Conservation (phyloP, 371 early-diverging fungal species). For the Saksenaea vasiformis region DNA sequence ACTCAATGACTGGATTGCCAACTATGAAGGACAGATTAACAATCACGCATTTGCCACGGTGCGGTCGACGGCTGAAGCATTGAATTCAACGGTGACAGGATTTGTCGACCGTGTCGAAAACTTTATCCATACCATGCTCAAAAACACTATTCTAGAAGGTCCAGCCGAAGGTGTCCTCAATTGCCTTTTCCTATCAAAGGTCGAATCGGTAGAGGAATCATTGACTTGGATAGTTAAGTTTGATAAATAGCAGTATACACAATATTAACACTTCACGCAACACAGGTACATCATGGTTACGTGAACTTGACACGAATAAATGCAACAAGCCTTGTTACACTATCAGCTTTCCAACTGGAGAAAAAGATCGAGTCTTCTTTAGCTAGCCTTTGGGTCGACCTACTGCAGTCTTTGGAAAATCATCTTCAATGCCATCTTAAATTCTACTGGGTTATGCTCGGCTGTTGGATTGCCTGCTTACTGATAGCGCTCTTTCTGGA, state of each 20-base stretch:
- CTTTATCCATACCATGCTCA: constrained; percentile 21
- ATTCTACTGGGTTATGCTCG: not conserved
- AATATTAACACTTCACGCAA: not conserved
- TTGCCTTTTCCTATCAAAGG: constrained; percentile 35
- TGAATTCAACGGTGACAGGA: constrained; percentile 29
- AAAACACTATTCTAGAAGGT: constrained; percentile 34
- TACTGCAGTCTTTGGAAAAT: not conserved
- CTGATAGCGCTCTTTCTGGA: not conserved
- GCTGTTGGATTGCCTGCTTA: not conserved
- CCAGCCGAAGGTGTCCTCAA: constrained; percentile 32
- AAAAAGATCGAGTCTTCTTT: not conserved
- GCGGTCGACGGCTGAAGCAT: constrained; percentile 18
- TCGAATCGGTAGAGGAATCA: constrained; percentile 37
- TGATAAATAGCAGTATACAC: not conserved
- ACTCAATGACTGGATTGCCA: constrained; percentile 31
- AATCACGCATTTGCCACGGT: constrained; percentile 25
- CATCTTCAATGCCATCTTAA: not conserved
- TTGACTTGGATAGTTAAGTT: constrained; percentile 46
- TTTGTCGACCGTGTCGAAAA: constrained; percentile 24
- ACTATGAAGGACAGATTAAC: constrained; percentile 28
- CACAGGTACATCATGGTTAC: constrained; percentile 12
- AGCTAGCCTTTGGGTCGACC: not conserved
- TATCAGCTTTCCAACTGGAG: not conserved
- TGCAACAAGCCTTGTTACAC: not conserved
- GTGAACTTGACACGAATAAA: constrained; percentile 15